Conservation (phyloP, 148 eudicot genomes). For the Beta vulgaris region DNA sequence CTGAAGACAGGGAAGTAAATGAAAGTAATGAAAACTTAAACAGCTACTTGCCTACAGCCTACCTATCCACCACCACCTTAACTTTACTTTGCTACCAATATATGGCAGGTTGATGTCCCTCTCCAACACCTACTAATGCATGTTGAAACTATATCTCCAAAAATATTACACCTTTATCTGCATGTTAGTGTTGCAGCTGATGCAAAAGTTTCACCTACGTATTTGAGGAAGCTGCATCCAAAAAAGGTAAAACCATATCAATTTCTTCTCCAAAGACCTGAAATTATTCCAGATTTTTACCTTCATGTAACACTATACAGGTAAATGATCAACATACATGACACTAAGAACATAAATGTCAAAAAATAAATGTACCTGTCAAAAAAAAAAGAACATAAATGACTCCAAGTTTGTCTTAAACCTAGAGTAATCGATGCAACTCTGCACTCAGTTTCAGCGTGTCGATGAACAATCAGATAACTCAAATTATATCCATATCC, state of each 20-base stretch:
- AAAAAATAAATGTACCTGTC: not conserved
- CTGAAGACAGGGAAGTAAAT: not conserved
- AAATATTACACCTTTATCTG: not conserved
- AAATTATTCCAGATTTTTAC: not conserved
- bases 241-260: not conserved
- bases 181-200: not conserved
- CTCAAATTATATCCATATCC: not conserved
- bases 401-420: not conserved
- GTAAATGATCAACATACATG: not conserved
- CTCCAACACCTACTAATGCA: constrained; percentile 9
- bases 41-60: not conserved
- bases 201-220: not conserved
- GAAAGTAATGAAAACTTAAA: not conserved
- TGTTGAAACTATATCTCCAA: too few relatives aligned
- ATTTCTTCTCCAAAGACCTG: not conserved
- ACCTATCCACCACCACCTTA: constrained; percentile 8
- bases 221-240: not conserved
- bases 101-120: constrained; percentile 24
- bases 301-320: not conserved
- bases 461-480: not conserved
- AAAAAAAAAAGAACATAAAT: too few relatives aligned
- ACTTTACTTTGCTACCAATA: constrained; percentile 21
- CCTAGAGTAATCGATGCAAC: not conserved
- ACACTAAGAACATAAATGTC: not conserved
- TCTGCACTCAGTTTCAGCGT: not conserved